phyloP scores from a whole-genome alignment of 768 basidiomycete species.

The Zangia roseola region DNA sequence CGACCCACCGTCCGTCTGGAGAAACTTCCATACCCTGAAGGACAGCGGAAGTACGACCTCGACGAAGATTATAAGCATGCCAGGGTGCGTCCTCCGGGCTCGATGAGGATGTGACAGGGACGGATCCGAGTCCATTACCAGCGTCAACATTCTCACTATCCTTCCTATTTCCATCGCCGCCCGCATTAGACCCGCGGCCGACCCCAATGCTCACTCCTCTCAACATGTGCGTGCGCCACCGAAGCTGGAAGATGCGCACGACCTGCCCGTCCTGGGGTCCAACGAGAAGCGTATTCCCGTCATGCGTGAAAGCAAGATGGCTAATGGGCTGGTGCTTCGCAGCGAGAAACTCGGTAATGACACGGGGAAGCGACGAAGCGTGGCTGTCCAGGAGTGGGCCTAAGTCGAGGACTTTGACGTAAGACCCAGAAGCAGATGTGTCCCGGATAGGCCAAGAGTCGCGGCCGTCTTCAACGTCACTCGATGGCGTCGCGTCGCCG shows the following conservation, averaged over 20 bases:
- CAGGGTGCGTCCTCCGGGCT: slow-evolving; percentile 33
- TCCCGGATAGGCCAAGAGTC: slow-evolving; percentile 5
- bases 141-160: slow-evolving; percentile 1
- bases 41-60: slow-evolving; percentile 69
- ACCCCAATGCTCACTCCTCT: slow-evolving; percentile 8
- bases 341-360: slow-evolving; percentile 49
- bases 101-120: background rate
- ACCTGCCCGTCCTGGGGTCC: slow-evolving; percentile 56
- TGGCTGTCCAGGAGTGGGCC: slow-evolving; percentile 29
- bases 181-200: background rate
- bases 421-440: slow-evolving; percentile 36
- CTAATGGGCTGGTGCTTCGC: slow-evolving; percentile 49
- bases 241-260: slow-evolving; percentile 47
- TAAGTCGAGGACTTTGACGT: slow-evolving; percentile 60
- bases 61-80: slow-evolving; percentile 65
- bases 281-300: slow-evolving; percentile 51
- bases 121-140: slow-evolving; percentile 2
- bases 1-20: slow-evolving; percentile 65
- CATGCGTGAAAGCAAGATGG: slow-evolving; percentile 47
- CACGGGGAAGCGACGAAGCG: slow-evolving; percentile 26
- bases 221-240: slow-evolving; percentile 24
- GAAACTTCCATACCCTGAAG: slow-evolving; percentile 48
- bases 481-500: slow-evolving; percentile 11
- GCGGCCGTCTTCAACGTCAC: slow-evolving; percentile 12
- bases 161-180: background rate